Percentiles rank a stretch among this genome's conserved stretches.
Conservation (phyloP, 2,329 filamentous ascomycete genomes). For the Colletotrichum noveboracense region DNA sequence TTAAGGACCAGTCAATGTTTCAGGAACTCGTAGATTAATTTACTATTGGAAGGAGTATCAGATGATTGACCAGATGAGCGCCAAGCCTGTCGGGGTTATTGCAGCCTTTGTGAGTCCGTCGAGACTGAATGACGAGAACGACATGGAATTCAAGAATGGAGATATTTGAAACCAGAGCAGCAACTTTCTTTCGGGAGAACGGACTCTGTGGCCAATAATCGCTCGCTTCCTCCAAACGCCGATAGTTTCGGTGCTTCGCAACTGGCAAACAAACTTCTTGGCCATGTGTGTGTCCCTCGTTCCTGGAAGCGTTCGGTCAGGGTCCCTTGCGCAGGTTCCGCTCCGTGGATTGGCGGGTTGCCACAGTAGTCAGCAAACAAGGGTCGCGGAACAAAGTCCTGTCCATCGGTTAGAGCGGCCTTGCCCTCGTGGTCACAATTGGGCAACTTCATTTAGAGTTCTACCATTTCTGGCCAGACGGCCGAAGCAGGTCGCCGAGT, state of each 20-base stretch:
- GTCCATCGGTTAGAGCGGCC: background rate
- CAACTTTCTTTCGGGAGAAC: background rate
- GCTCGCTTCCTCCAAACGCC: background rate
- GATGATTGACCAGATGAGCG: background rate
- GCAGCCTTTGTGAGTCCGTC: background rate
- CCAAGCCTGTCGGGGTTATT: background rate
- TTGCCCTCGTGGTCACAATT: background rate
- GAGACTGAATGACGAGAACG: background rate
- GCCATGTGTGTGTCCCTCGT: background rate
- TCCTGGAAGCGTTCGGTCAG: background rate
- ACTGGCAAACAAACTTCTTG: background rate
- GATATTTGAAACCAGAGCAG: background rate
- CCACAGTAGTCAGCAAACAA: background rate
- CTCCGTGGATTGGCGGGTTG: background rate
- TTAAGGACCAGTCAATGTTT: background rate
- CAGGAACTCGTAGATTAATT: background rate
- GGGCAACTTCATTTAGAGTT: background rate
- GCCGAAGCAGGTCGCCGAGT: background rate
- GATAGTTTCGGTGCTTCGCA: background rate
- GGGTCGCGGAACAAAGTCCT: background rate
- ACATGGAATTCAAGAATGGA: background rate
- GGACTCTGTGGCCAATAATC: background rate
- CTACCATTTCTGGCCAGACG: background rate
- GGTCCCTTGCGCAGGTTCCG: background rate
- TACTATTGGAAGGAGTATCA: background rate